These are phyloP conservation scores for Saksenaea vasiformis DNA, from an alignment of 371 early-diverging fungal species.

Conservation along the genomic window DNA sequence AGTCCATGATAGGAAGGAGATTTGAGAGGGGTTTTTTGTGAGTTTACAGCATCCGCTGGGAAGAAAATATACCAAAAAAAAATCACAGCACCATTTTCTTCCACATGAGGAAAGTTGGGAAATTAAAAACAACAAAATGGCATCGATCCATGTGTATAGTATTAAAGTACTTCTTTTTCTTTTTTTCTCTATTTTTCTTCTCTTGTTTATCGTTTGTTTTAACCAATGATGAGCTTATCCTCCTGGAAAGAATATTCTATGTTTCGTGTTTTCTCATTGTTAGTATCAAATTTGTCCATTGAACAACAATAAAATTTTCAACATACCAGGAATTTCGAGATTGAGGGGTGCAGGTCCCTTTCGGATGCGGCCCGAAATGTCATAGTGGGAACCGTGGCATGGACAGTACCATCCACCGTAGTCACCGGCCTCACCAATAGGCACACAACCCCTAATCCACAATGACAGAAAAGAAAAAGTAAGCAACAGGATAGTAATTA, in stretches of 20 bases:
- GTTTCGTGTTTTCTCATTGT: not conserved
- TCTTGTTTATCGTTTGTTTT: constrained; percentile 4
- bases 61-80: not conserved
- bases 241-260: constrained; percentile 39
- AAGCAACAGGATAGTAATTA: not conserved
- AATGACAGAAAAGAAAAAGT: not conserved
- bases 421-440: constrained; percentile 95
- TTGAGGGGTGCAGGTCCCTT: constrained; percentile 97
- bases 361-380: constrained; percentile 91
- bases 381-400: constrained; percentile 97
- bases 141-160: not conserved
- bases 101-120: not conserved
- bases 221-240: constrained; percentile 45
- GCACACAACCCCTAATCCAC: constrained; percentile 96
- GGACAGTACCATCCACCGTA: constrained; percentile 98
- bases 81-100: too few species aligned
- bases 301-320: not conserved
- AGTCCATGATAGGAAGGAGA: constrained; percentile 5
- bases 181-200: not conserved
- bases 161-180: not conserved
- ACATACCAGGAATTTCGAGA: constrained; percentile 84
- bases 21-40: not conserved
- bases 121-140: not conserved
- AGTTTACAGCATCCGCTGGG: not conserved
- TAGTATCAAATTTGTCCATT: not conserved